Conservation (phyloP, 805 yeast species). For the Vanderwaltozyma yarrowii region DNA sequence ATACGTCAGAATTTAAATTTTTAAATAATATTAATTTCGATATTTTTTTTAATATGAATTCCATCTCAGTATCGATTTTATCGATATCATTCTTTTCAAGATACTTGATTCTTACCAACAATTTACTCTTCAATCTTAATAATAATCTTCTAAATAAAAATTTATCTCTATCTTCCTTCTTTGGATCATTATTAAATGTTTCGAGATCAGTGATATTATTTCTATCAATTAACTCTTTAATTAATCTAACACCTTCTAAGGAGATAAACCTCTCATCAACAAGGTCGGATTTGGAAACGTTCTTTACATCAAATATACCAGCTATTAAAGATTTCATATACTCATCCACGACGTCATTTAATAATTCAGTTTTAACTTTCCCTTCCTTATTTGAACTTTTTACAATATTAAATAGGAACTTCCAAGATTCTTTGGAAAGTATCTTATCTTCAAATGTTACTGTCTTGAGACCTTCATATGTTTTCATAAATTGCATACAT, state of each 20-base stretch:
- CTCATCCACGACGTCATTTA: slow-evolving; percentile 11
- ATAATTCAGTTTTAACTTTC: slow-evolving; percentile 3
- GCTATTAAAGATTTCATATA: slow-evolving; percentile 11
- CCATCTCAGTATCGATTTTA: slow-evolving; percentile 4
- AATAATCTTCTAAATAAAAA: slow-evolving; percentile 19
- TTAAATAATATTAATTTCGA: not conserved
- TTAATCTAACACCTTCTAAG: slow-evolving; percentile 18
- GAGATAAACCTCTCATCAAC: slow-evolving; percentile 13
- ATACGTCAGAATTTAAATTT: too few species aligned
- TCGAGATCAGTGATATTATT: slow-evolving; percentile 7
- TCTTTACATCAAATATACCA: slow-evolving; percentile 6
- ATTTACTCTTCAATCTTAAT: slow-evolving; percentile 14
- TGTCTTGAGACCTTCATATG: slow-evolving; percentile 11
- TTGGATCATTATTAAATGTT: not conserved
- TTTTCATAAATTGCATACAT: slow-evolving; percentile 12
- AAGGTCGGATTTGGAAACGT: not conserved
- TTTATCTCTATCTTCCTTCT: slow-evolving; percentile 6
- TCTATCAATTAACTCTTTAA: slow-evolving; percentile 10
- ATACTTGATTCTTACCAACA: slow-evolving; percentile 11
- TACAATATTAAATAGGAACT: slow-evolving; percentile 15
- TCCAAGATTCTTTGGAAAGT: slow-evolving; percentile 18
- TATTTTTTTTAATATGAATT: slow-evolving; percentile 11
- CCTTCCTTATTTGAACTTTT: slow-evolving; percentile 9
- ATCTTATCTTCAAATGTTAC: slow-evolving; percentile 6
- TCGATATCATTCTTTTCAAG: slow-evolving; percentile 8